Percentiles rank a stretch among this genome's conserved stretches.
Conservation (phyloP, 1,139 yeast genomes). For the Taphrina deformans region DNA sequence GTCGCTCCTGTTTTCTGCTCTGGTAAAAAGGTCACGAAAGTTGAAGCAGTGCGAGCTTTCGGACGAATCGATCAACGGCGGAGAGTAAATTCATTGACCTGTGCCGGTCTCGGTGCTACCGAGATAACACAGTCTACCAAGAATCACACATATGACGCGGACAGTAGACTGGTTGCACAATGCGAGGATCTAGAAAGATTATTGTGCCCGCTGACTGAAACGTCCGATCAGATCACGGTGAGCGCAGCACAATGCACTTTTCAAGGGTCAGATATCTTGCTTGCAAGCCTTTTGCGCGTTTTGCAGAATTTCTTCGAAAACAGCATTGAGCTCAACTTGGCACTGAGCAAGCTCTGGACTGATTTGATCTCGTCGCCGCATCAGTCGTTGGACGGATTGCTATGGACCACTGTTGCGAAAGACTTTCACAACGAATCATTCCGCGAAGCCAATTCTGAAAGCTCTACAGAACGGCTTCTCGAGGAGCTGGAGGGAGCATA, state of each 20-base stretch:
- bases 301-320: conserved; percentile 41
- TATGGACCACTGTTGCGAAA: conserved; percentile 22
- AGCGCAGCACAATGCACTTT: background rate
- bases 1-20: background rate
- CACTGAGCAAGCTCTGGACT: conserved; percentile 41
- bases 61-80: too few relatives aligned
- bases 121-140: background rate
- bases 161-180: background rate
- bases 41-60: too few relatives aligned
- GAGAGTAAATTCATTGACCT: too few relatives aligned
- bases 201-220: too few relatives aligned
- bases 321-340: conserved; percentile 41
- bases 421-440: background rate
- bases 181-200: too few relatives aligned
- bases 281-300: conserved; percentile 36
- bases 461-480: background rate
- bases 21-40: too few relatives aligned
- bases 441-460: background rate
- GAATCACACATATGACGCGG: background rate
- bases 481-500: background rate
- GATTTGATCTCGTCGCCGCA: conserved; percentile 41
- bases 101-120: background rate
- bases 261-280: conserved; percentile 37
- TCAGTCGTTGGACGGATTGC: conserved; percentile 41
- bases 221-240: background rate